Base-by-base conservation (phyloP, 2,329 filamentous ascomycete genomes). In the Ophiosphaerella narmari region DNA sequence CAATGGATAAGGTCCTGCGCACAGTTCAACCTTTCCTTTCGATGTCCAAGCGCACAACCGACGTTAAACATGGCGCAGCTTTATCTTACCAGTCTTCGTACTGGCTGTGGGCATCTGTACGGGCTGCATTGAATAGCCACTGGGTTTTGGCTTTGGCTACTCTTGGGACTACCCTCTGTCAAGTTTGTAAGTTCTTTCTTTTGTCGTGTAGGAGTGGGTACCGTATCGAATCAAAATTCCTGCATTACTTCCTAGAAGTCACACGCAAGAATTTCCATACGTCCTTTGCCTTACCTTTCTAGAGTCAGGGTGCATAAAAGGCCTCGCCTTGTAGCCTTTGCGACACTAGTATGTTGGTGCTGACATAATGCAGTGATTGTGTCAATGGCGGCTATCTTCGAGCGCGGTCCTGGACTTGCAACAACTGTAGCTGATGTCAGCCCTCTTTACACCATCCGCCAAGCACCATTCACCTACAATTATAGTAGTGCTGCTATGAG, bases 21-120 rank as follows among this genome's bases (percentile, higher is more conserved):
- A 46, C 38, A 8, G 26, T 65, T 1, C 60, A 65, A 31, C 60
- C 62, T 11, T 63, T 54, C 38, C 35, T 64, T 4, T 36, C 54
- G 5, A 62, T 61, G 55, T 58, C 59, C 3, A 52, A 52, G n/a
- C 26, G 21, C 2, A 44, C 55, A 2, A 45, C 37, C 2, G 42
- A 41, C 6, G 46, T 49, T 12, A 34, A 36, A 1, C n/a, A 42
- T 13, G 60, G 62, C 9, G 54, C 52, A 11, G 46, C 40, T 3
- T 24, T 62, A 12, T 55, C 60, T 1, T 65, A 65, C 29, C 47
- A 57, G 23, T 60, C 62, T 7, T 52, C 52, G 2, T 54, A 60
- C 29, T 63, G 60, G 58, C 21, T 52, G 2, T 59, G 56, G 52
- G 59, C 57, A 11, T 39, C 54, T 4, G 24, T 38, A 6, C 63